phyloP scores from a whole-genome alignment of 176 grass and related monocot genomes.

The maize (Zea mays) region DNA sequence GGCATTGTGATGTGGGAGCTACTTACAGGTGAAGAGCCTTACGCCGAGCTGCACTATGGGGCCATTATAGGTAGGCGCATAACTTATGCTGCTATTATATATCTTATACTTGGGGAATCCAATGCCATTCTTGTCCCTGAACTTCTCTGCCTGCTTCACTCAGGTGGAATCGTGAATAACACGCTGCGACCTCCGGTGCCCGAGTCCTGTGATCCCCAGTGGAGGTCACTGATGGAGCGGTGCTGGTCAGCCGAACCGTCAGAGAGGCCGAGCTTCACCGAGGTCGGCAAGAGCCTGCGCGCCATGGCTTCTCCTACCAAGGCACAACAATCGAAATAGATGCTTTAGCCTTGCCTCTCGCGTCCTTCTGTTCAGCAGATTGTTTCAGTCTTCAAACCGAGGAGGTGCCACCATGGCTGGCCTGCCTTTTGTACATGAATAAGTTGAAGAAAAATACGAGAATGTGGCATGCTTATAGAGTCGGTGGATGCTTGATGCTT shows the following conservation, averaged over 20 bases:
- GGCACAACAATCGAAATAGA: constrained; percentile 51
- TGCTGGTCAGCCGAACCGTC: constrained; percentile 82
- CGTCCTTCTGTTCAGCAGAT: not conserved
- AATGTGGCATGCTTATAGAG: not conserved
- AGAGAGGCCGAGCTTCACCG: constrained; percentile 73
- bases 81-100: not conserved
- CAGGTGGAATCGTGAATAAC: constrained; percentile 98
- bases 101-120: not conserved
- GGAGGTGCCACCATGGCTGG: not conserved
- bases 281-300: constrained; percentile 67
- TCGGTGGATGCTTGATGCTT: constrained; percentile 13
- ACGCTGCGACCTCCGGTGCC: constrained; percentile 77
- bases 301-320: constrained; percentile 60
- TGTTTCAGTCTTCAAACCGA: not conserved
- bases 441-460: not conserved
- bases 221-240: constrained; percentile 85
- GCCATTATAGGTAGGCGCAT: constrained; percentile 72
- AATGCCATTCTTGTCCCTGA: constrained; percentile 5
- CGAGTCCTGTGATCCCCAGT: constrained; percentile 65
- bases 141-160: not conserved
- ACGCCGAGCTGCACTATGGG: constrained; percentile 86
- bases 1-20: constrained; percentile 99
- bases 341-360: not conserved
- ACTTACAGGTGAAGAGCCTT: constrained; percentile 88
- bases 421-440: constrained; percentile 29